Percentiles rank a stretch among this genome's conserved stretches.
Evolutionary conservation across 306 rosid species (phyloP).

Genomic region (Cyclanthera cordifolia): DNA sequence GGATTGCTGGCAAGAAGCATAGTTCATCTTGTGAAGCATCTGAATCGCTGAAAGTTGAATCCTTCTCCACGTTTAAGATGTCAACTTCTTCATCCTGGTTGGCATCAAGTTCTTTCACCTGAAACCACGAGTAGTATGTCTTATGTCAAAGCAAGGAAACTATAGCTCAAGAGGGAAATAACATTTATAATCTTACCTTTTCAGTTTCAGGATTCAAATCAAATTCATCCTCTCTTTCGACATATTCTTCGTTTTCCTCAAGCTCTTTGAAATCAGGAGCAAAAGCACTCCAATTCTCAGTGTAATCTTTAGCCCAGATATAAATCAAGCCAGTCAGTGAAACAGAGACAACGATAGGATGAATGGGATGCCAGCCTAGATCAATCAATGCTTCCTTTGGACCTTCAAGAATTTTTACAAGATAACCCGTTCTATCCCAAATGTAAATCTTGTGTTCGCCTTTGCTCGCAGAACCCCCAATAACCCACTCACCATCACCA

Average conservation of each 20-base stretch:
- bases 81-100: slow-evolving; percentile 87
- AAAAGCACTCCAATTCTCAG: slow-evolving; percentile 99
- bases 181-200: slow-evolving; percentile 38
- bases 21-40: slow-evolving; percentile 81
- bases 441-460: slow-evolving; percentile 96
- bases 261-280: slow-evolving; percentile 99
- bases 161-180: not conserved
- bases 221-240: slow-evolving; percentile 92
- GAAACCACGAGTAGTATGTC: slow-evolving; percentile 18
- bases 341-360: slow-evolving; percentile 86
- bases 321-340: slow-evolving; percentile 73
- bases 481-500: slow-evolving; percentile 98
- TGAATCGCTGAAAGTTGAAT: slow-evolving; percentile 75
- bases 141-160: not conserved
- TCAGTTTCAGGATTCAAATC: slow-evolving; percentile 85
- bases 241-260: slow-evolving; percentile 90
- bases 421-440: slow-evolving; percentile 98
- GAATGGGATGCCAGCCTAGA: slow-evolving; percentile 95
- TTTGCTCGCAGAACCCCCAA: slow-evolving; percentile 97
- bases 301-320: slow-evolving; percentile 97
- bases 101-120: slow-evolving; percentile 69
- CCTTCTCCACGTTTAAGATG: slow-evolving; percentile 64
- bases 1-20: slow-evolving; percentile 80
- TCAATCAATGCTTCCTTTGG: slow-evolving; percentile 96
- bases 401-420: slow-evolving; percentile 95